phyloP scores from a whole-genome alignment of 257 asterid genomes.

The Agastache rugosa region DNA sequence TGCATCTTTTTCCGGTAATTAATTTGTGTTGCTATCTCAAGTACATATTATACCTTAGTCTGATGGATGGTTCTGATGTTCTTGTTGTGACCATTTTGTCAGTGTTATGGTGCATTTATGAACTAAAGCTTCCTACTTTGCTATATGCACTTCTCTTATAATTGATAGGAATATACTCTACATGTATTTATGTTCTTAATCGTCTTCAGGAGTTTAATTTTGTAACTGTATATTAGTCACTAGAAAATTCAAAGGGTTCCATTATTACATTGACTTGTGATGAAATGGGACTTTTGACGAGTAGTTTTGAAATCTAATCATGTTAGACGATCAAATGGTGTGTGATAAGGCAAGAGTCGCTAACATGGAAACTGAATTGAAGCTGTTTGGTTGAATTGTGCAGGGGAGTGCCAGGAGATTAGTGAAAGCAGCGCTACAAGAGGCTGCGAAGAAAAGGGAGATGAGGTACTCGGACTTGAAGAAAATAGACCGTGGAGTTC shows the following conservation, averaged over 20 bases:
- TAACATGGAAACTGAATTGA: not conserved
- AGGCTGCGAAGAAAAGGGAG: constrained; percentile 92
- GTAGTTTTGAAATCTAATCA: no score
- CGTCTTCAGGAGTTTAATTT: not conserved
- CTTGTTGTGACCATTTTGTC: not conserved
- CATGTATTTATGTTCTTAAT: not conserved
- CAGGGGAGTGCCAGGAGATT: constrained; percentile 90
- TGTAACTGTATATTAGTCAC: not conserved
- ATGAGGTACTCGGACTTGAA: constrained; percentile 95
- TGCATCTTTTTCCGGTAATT: no score
- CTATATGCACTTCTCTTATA: not conserved
- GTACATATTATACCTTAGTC: no score
- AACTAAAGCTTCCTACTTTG: not conserved
- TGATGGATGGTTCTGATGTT: no score
- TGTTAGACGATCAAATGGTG: not conserved
- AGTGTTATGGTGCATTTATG: not conserved
- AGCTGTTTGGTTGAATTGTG: constrained; percentile 1
- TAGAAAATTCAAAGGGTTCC: not conserved
- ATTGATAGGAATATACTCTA: not conserved
- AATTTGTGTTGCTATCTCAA: no score
- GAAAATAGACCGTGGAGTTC: constrained; percentile 84
- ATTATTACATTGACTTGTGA: constrained; percentile 1
- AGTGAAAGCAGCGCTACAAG: constrained; percentile 78
- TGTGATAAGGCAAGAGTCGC: not conserved
- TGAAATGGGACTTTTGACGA: not conserved